Conservation (phyloP, 106 monocot species). For the Dendrobium huoshanense region DNA sequence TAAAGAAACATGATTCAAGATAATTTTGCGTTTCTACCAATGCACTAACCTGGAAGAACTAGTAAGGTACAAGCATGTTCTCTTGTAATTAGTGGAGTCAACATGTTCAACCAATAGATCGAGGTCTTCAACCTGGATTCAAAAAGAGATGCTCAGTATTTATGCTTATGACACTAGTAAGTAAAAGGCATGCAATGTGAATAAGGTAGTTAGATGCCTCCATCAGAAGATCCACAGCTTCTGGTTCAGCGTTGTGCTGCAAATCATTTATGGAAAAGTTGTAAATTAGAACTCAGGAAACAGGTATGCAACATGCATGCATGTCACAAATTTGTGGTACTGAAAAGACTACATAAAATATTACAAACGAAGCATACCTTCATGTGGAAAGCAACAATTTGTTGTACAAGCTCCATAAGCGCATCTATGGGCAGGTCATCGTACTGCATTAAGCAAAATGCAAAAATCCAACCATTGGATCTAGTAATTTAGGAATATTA, state of each 20-base stretch:
- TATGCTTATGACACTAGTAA: conserved; percentile 3
- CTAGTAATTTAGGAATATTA: not conserved
- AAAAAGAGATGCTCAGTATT: not conserved
- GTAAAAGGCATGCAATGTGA: not conserved
- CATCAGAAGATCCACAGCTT: conserved; percentile 98
- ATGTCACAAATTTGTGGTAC: not conserved
- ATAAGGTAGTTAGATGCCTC: conserved; percentile 43
- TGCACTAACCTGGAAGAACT: conserved; percentile 79
- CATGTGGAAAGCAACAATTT: conserved; percentile 99
- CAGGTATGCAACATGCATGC: not conserved
- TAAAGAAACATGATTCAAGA: not conserved
- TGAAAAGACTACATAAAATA: not conserved
- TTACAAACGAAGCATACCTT: conserved; percentile 39
- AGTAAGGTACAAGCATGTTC: conserved; percentile 87
- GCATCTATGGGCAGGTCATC: conserved; percentile 62
- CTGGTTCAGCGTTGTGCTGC: conserved; percentile 98
- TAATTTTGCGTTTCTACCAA: not conserved
- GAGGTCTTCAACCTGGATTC: conserved; percentile 88
- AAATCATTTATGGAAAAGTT: not conserved
- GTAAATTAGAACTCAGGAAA: not conserved
- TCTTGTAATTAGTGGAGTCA: conserved; percentile 86
- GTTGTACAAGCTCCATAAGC: conserved; percentile 90
- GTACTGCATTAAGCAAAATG: conserved; percentile 41
- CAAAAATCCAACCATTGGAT: not conserved
- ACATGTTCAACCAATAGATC: conserved; percentile 88